phyloP scores from a whole-genome alignment of 2,329 filamentous ascomycete genomes.

The Sarocladiaceae sp. region DNA sequence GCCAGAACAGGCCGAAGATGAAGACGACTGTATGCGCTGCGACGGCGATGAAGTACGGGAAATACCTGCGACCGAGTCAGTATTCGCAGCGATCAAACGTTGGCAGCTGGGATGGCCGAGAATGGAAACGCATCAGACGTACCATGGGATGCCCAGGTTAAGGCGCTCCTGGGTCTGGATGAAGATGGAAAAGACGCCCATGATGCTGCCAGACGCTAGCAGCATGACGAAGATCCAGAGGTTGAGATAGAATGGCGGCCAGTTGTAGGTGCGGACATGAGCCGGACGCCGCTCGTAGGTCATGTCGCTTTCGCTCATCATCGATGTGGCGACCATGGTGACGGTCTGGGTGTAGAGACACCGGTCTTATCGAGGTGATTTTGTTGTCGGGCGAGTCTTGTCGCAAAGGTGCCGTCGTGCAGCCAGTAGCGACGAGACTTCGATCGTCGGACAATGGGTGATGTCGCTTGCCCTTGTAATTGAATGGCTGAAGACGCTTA shows the following conservation, averaged over 20 bases:
- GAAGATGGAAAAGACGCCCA: constrained; percentile 57
- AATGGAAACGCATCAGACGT: constrained; percentile 17
- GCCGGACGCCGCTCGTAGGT: constrained; percentile 33
- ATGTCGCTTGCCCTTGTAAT: not conserved
- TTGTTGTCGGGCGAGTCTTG: not conserved
- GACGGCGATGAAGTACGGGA: constrained; percentile 59
- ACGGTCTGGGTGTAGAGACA: too few relatives aligned
- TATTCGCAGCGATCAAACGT: not conserved
- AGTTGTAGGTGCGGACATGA: constrained; percentile 55
- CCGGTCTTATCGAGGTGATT: too few relatives aligned
- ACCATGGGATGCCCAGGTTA: constrained; percentile 54
- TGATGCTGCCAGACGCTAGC: constrained; percentile 48
- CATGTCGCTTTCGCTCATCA: constrained; percentile 33
- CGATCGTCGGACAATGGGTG: not conserved
- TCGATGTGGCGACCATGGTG: constrained; percentile 25
- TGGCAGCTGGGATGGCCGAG: not conserved
- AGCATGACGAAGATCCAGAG: constrained; percentile 63
- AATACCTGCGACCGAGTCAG: constrained; percentile 45
- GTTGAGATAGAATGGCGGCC: constrained; percentile 62
- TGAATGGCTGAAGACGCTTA: too few relatives aligned
- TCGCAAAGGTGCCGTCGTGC: not conserved
- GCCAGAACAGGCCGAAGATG: constrained; percentile 56
- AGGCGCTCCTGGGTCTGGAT: constrained; percentile 52
- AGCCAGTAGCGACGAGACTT: not conserved
- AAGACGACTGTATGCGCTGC: constrained; percentile 56